phyloP scores from a whole-genome alignment of 306 rosid species.

The Senna tora region DNA sequence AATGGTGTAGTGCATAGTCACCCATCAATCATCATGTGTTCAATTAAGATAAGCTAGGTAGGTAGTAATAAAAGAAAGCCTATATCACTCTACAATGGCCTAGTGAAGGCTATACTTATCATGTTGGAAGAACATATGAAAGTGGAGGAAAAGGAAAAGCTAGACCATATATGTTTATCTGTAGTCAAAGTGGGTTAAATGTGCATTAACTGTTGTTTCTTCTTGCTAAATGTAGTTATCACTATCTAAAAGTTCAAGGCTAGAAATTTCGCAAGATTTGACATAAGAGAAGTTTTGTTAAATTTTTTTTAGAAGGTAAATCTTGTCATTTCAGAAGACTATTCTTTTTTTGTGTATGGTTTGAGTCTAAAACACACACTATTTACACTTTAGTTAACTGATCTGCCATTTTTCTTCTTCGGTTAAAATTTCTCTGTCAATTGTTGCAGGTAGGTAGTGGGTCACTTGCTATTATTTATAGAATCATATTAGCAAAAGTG shows the following conservation, averaged over 20 bases:
- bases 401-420: neutral
- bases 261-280: conserved; percentile 37
- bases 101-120: too few relatives aligned
- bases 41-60: too few relatives aligned
- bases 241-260: conserved; percentile 33
- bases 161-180: too few relatives aligned
- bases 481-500: conserved; percentile 44
- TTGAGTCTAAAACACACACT: too few relatives aligned
- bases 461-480: conserved; percentile 11
- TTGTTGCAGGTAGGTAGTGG: conserved; percentile 16
- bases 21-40: too few relatives aligned
- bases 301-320: conserved; percentile 20
- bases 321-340: too few relatives aligned
- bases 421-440: conserved; percentile 11
- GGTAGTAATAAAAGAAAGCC: too few relatives aligned
- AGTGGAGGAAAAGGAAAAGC: too few relatives aligned
- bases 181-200: conserved; percentile 35
- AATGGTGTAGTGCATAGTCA: too few relatives aligned
- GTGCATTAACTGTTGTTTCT: conserved; percentile 44
- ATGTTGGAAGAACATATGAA: too few relatives aligned
- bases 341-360: too few relatives aligned
- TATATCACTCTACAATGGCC: too few relatives aligned
- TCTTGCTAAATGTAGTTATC: conserved; percentile 15
- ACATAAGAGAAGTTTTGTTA: conserved; percentile 26
- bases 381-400: neutral